Percentiles rank a stretch among this genome's conserved stretches.
phyloP scores from a whole-genome alignment of 1,284 basidiomycete genomes.

The Puccinia horiana region DNA sequence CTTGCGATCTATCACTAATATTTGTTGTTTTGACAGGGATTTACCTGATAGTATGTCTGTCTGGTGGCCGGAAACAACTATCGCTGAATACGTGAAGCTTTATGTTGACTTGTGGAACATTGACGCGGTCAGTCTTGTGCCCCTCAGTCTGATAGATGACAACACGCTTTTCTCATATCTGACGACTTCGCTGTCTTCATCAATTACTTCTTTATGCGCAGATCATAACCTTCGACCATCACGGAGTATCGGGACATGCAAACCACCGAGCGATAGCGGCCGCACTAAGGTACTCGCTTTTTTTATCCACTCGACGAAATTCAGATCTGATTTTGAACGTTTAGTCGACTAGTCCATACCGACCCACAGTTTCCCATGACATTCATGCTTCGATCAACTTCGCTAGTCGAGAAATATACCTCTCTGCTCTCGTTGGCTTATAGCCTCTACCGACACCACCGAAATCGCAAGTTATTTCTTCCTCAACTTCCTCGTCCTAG shows the following conservation, averaged over 20 bases:
- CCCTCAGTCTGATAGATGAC: not conserved
- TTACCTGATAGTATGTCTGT: slow-evolving; percentile 47
- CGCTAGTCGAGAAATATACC: slow-evolving; percentile 20
- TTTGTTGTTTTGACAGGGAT: not conserved
- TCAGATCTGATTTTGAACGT: not conserved
- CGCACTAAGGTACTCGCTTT: slow-evolving; percentile 16
- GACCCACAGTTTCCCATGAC: slow-evolving; percentile 36
- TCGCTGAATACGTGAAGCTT: slow-evolving; percentile 29
- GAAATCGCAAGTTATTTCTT: slow-evolving; percentile 33
- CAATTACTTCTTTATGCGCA: not conserved
- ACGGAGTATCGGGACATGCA: slow-evolving; percentile 43
- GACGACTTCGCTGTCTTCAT: not conserved
- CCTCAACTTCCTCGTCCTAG: slow-evolving; percentile 29
- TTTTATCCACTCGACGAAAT: not conserved
- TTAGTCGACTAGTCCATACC: slow-evolving; percentile 23
- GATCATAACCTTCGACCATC: slow-evolving; percentile 48
- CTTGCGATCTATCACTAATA: not conserved
- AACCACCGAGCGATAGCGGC: slow-evolving; percentile 46
- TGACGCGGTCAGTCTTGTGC: slow-evolving; percentile 19
- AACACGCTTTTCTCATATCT: not conserved
- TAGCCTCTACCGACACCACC: slow-evolving; percentile 37
- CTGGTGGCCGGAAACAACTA: slow-evolving; percentile 42
- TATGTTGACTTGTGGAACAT: slow-evolving; percentile 46
- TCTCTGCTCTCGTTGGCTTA: slow-evolving; percentile 27
- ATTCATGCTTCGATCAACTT: slow-evolving; percentile 29